A percentile compares a stretch with the other conserved stretches of the same genome.
Conservation (phyloP, 176 grass and related monocot genomes). For the Cenchrus purpureus region DNA sequence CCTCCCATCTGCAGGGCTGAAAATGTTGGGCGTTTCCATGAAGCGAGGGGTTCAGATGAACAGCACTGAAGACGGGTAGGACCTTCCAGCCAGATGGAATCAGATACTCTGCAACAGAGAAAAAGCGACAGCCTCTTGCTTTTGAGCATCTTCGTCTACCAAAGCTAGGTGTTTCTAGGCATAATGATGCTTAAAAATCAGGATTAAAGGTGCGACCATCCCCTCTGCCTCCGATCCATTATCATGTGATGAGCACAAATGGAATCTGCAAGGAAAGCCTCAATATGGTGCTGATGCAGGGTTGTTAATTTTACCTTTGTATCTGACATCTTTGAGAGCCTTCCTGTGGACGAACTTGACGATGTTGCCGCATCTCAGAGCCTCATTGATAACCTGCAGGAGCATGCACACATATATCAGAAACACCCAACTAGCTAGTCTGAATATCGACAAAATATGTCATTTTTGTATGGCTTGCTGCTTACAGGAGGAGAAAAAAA, state of each 20-base stretch:
- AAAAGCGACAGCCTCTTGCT: conserved; percentile 49
- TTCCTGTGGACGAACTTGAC: conserved; percentile 71
- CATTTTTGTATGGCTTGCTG: too few species aligned
- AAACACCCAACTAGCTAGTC: too few species aligned
- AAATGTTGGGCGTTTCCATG: conserved; percentile 70
- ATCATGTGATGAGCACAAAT: conserved; percentile 77
- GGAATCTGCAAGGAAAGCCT: too few species aligned
- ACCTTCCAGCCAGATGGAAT: conserved; percentile 98
- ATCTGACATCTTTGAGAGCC: conserved; percentile 62
- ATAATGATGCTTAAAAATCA: conserved; percentile 58
- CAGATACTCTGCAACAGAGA: conserved; percentile 80
- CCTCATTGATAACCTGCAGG: conserved; percentile 53
- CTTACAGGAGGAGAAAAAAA: neutral
- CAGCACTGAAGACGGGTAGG: conserved; percentile 86
- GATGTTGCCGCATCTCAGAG: conserved; percentile 62
- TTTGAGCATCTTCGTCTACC: conserved; percentile 59
- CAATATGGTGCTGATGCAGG: too few species aligned
- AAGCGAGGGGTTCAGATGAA: conserved; percentile 78
- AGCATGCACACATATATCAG: too few species aligned
- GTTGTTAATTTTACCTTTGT: conserved; percentile 45
- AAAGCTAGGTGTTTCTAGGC: conserved; percentile 55
- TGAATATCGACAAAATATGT: neutral
- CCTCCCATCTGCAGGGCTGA: conserved; percentile 86
- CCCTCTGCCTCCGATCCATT: conserved; percentile 57
- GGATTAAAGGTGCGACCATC: conserved; percentile 37